Evolutionary conservation across 2,329 filamentous ascomycete species (phyloP).

Genomic region (Fusarium papillatum): DNA sequence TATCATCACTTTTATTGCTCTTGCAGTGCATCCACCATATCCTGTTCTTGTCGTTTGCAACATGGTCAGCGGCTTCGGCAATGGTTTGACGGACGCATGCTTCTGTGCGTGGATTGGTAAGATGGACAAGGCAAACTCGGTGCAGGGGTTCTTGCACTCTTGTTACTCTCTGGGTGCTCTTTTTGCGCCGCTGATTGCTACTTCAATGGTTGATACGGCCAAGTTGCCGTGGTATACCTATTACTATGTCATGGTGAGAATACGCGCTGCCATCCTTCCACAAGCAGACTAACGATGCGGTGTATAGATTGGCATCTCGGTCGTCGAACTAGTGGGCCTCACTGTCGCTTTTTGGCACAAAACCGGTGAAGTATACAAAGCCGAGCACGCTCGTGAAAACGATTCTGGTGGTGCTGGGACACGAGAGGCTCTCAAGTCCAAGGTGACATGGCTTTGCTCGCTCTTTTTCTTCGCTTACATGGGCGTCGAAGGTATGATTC

Average conservation of each 20-base stretch:
- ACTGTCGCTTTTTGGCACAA: constrained; percentile 70
- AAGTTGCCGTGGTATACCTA: constrained; percentile 75
- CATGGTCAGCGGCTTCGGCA: constrained; percentile 75
- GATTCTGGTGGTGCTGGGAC: constrained; percentile 45
- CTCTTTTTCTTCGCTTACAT: constrained; percentile 82
- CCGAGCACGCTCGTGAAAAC: constrained; percentile 46
- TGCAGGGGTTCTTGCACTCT: constrained; percentile 75
- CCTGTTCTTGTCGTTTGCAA: constrained; percentile 74
- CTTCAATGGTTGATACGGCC: constrained; percentile 73
- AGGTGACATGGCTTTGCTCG: constrained; percentile 75
- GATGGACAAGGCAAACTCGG: constrained; percentile 77
- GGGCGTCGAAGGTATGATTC: constrained; percentile 70
- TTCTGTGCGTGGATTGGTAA: constrained; percentile 69
- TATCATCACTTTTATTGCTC: constrained; percentile 70
- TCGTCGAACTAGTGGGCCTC: constrained; percentile 67
- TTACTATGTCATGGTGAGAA: constrained; percentile 78
- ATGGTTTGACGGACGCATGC: constrained; percentile 70
- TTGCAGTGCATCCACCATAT: constrained; percentile 74
- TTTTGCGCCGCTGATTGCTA: constrained; percentile 74
- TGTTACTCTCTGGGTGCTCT: constrained; percentile 77
- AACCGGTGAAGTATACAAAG: constrained; percentile 67
- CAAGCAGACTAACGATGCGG: background rate
- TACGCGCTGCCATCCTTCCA: constrained; percentile 10
- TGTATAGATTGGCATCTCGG: constrained; percentile 59
- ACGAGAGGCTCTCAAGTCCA: constrained; percentile 55